Base-by-base conservation (phyloP, 257 asterid species). In the Craterostigma plantagineum region DNA sequence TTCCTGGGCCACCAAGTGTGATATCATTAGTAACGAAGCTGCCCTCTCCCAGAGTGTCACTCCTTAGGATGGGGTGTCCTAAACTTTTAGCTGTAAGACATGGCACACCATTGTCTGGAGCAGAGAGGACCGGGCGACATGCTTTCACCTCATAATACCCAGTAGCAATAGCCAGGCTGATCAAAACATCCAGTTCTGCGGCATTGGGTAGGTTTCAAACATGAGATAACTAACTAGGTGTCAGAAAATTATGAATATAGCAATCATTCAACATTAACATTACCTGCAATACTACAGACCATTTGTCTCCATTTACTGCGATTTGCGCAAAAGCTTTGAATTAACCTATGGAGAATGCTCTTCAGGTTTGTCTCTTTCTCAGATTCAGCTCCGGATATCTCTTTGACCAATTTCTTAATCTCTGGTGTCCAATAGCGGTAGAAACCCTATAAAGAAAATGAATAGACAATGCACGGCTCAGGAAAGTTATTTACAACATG, bases 101-200 rank as follows among this genome's bases (percentile, higher is more conserved):
- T 39, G 95, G 95, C 45, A 54, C 90, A 57, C 70, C 61, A 18
- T 61, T 51, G 58, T 50, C 45, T 56, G 71, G 57, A 51, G 63
- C 35, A 48, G 64, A 50, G 42, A 87, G 50, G 50, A 62, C 48
- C 47, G 98, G 98, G 48, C 91, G 73, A 42, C 95, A 87, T 54
- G 76, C 52, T 60, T 68, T 76, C 49, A 90, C 93, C 56, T 82
- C 98, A 49, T 72, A 79, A 51, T 76, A 70, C 52, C 75, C 91
- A 60, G 83, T 76, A 42, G 84, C 92, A 65, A 82, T 61, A 34
- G 98, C 66, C 45, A 87, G 66, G 87, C 92, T 87, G 69, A 87
- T 83, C 52, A 87, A 68, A 54, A 76, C 92, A 62, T 82, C 98
- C 70, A 87, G 66, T 79, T 82, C 98, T 87, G 91, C 81, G 63